phyloP scores from a whole-genome alignment of 192 early-diverging fungal genomes.

The Oehlia diaphana region DNA sequence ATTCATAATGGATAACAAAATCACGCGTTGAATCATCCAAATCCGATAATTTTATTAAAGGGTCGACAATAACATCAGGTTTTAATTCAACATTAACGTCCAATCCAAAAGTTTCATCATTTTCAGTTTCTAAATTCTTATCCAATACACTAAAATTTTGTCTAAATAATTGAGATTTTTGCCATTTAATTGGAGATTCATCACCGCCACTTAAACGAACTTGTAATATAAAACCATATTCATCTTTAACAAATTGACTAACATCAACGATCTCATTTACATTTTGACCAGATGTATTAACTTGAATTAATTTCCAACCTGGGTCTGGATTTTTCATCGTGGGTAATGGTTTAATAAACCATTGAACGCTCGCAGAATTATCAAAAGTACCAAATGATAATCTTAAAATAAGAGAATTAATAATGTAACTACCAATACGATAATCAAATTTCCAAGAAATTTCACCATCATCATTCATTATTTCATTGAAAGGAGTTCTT shows the following conservation, averaged over 20 bases:
- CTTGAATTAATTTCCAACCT: too few species aligned
- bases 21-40: constrained; percentile 4
- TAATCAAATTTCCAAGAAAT: not conserved
- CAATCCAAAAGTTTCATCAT: not conserved
- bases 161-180: constrained; percentile 7
- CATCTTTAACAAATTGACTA: not conserved
- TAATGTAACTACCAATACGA: not conserved
- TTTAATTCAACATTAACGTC: not conserved
- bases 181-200: not conserved
- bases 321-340: not conserved
- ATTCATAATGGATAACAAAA: not conserved
- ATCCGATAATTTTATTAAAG: not conserved
- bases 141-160: too few species aligned
- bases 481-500: not conserved
- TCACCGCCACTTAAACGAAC: not conserved
- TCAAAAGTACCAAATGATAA: not conserved
- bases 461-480: not conserved
- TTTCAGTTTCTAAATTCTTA: not conserved
- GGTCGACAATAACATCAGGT: not conserved
- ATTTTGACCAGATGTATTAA: not conserved
- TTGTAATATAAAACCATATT: constrained; percentile 5
- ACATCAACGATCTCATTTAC: not conserved
- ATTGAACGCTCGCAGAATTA: not conserved
- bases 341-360: not conserved
- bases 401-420: not conserved